Conservation (phyloP, 768 basidiomycete genomes). For the Neoboletus magnificus region DNA sequence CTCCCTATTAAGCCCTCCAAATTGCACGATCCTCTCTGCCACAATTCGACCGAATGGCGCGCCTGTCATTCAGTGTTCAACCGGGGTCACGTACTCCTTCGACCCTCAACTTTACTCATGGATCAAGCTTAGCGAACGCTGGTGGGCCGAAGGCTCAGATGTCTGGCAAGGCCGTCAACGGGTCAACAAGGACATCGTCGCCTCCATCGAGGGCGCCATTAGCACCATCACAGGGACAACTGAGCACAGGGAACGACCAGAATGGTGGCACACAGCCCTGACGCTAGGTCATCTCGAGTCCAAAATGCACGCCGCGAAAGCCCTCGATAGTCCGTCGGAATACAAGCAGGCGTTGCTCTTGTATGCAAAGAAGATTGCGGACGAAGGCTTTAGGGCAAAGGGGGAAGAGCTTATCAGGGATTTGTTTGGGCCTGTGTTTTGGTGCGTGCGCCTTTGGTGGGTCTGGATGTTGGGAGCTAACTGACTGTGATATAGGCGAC, state of each 20-base stretch:
- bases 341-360: constrained; percentile 71
- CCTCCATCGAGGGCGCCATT: constrained; percentile 52
- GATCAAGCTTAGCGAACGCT: constrained; percentile 72
- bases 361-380: constrained; percentile 84
- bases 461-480: background rate
- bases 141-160: constrained; percentile 84
- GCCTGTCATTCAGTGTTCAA: constrained; percentile 73
- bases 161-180: constrained; percentile 76
- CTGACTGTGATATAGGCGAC: constrained; percentile 47
- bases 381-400: constrained; percentile 84
- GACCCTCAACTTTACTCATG: constrained; percentile 65
- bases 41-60: constrained; percentile 74
- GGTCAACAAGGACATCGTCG: constrained; percentile 51
- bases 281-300: constrained; percentile 89
- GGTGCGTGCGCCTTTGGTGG: constrained; percentile 47
- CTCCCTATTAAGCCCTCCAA: constrained; percentile 55
- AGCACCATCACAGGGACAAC: constrained; percentile 37
- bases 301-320: constrained; percentile 65
- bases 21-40: constrained; percentile 60
- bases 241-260: constrained; percentile 50
- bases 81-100: constrained; percentile 78
- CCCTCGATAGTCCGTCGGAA: constrained; percentile 80
- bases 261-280: constrained; percentile 81
- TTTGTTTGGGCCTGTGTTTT: constrained; percentile 85
- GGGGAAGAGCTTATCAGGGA: constrained; percentile 92